Evolutionary conservation across 768 basidiomycete genomes (phyloP).

Genomic region (Collybiopsis luxurians): DNA sequence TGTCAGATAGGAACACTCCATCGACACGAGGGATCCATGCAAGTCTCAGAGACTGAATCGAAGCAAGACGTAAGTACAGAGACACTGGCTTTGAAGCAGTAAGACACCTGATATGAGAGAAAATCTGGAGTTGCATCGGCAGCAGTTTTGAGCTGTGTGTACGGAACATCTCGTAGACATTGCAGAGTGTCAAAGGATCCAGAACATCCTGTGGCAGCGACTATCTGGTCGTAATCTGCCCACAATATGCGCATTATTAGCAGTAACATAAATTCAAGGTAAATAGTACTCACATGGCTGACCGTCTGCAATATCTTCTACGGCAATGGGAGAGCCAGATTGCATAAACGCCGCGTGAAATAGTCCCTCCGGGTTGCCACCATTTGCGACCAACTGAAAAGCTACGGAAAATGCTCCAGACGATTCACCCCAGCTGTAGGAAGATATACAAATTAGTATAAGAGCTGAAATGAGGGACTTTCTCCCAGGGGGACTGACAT

Average conservation of each 20-base stretch:
- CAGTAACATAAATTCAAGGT: neutral
- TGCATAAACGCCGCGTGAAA: slow-evolving; percentile 53
- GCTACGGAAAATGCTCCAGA: slow-evolving; percentile 52
- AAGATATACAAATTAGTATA: neutral
- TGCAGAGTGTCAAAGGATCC: slow-evolving; percentile 36
- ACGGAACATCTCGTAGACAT: slow-evolving; percentile 41
- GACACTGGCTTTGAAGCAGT: too few relatives aligned
- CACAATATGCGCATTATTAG: too few relatives aligned
- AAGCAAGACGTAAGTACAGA: too few relatives aligned
- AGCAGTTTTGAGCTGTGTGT: slow-evolving; percentile 36
- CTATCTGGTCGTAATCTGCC: slow-evolving; percentile 43
- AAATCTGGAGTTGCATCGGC: slow-evolving; percentile 40
- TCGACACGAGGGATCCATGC: slow-evolving; percentile 42
- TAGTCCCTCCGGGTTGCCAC: slow-evolving; percentile 41
- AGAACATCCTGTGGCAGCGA: slow-evolving; percentile 38
- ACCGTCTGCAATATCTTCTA: slow-evolving; percentile 42
- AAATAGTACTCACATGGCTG: slow-evolving; percentile 35
- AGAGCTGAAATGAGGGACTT: neutral
- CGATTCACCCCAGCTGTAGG: slow-evolving; percentile 39
- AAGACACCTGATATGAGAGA: slow-evolving; percentile 38
- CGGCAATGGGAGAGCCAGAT: slow-evolving; percentile 45
- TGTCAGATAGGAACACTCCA: slow-evolving; percentile 43
- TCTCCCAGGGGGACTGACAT: slow-evolving; percentile 33
- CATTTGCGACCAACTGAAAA: slow-evolving; percentile 47
- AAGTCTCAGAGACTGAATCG: too few relatives aligned